phyloP scores from a whole-genome alignment of 1,284 basidiomycete genomes.

The Fomitiporia mediterranea region DNA sequence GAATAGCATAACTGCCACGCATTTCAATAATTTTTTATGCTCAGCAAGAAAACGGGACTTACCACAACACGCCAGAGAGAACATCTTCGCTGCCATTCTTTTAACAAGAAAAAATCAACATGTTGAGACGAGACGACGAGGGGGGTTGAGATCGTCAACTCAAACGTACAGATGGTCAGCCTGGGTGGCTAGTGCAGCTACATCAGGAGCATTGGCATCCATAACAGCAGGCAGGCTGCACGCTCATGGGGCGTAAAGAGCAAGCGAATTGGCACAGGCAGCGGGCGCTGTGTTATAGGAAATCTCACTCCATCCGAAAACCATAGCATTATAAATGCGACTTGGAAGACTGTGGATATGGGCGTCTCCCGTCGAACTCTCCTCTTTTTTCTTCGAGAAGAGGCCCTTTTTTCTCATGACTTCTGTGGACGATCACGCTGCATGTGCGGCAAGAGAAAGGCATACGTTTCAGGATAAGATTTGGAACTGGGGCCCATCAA shows the following conservation, averaged over 20 bases:
- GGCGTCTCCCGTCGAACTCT: not conserved
- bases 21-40: not conserved
- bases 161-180: constrained; percentile 16
- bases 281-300: not conserved
- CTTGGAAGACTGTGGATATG: not conserved
- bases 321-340: not conserved
- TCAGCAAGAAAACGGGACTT: not conserved
- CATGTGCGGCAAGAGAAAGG: not conserved
- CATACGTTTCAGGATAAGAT: not conserved
- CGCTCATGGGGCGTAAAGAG: constrained; percentile 1
- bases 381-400: constrained; percentile 3
- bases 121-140: not conserved
- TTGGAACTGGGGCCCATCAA: not conserved
- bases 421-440: not conserved
- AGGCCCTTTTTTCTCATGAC: not conserved
- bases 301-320: not conserved
- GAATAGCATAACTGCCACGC: constrained; percentile 15
- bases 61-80: constrained; percentile 19
- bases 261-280: not conserved
- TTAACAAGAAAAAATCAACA: not conserved
- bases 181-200: not conserved
- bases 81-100: constrained; percentile 19
- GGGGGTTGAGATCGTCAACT: not conserved
- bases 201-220: not conserved
- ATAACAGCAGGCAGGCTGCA: not conserved